Evolutionary conservation across 306 rosid genomes (phyloP).

Genomic region (Gleditsia sinensis): DNA sequence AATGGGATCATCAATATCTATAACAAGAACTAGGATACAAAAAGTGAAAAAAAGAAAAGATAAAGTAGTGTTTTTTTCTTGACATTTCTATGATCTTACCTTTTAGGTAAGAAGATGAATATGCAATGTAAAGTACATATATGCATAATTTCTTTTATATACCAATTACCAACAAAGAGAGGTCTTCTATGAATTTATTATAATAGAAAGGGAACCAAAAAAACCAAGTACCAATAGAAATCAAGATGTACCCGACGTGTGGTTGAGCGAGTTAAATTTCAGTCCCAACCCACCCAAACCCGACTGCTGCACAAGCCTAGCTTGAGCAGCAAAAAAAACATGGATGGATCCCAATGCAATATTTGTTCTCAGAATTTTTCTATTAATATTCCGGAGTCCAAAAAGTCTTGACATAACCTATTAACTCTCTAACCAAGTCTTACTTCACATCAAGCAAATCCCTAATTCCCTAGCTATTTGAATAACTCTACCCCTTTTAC

Average conservation of each 20-base stretch:
- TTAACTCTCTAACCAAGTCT: background rate
- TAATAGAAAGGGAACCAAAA: conserved; percentile 3
- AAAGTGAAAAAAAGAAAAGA: background rate
- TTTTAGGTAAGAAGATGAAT: background rate
- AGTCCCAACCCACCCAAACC: too few species aligned
- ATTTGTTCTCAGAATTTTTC: background rate
- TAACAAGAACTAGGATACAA: background rate
- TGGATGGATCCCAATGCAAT: background rate
- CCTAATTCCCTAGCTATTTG: background rate
- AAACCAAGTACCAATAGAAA: background rate
- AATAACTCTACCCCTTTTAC: background rate
- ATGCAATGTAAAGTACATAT: background rate
- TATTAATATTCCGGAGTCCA: background rate
- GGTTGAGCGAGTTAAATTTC: too few species aligned
- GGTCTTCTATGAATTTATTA: background rate
- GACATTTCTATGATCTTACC: background rate
- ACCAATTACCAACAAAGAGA: background rate
- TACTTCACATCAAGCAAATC: conserved; percentile 1
- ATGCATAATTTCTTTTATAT: background rate
- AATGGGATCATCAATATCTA: background rate
- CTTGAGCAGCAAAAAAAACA: background rate
- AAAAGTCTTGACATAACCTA: background rate
- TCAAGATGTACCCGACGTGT: too few species aligned
- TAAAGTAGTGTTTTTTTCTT: background rate
- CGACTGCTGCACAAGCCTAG: too few species aligned